Evolutionary conservation across 2,329 filamentous ascomycete genomes (phyloP).

Genomic region (Verticillium dahliae): DNA sequence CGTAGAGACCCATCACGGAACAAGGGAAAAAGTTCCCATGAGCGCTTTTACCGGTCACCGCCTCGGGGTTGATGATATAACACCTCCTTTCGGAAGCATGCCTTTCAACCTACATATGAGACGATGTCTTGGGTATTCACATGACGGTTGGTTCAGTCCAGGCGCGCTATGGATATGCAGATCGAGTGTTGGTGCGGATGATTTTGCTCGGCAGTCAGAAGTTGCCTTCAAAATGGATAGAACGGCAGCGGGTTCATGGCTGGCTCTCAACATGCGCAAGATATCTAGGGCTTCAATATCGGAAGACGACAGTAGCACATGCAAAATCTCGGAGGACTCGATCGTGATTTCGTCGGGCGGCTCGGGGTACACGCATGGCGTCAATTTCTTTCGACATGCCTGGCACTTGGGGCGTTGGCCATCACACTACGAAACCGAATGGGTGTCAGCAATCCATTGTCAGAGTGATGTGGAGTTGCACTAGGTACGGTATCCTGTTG

Average conservation of each 20-base stretch:
- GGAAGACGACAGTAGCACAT: constrained; percentile 15
- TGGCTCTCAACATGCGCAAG: constrained; percentile 13
- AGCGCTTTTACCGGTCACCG: no score
- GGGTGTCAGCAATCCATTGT: no score
- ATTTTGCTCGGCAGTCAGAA: neutral
- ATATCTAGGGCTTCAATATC: constrained; percentile 11
- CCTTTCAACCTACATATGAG: no score
- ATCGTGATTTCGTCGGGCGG: neutral
- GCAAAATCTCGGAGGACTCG: constrained; percentile 14
- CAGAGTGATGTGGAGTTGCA: no score
- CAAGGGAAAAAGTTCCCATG: no score
- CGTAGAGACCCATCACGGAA: no score
- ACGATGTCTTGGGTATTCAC: no score
- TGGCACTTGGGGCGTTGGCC: constrained; percentile 11
- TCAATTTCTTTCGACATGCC: constrained; percentile 11
- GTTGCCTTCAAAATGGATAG: constrained; percentile 13
- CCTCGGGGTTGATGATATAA: no score
- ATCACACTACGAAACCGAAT: constrained; percentile 1
- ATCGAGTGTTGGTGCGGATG: neutral
- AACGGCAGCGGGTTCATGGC: constrained; percentile 12
- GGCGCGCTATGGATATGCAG: no score
- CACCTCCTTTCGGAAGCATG: no score
- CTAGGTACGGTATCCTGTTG: no score
- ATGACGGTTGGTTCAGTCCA: no score
- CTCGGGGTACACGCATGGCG: constrained; percentile 9